A percentile compares a stretch with the other conserved stretches of the same genome.
These are phyloP conservation scores for Podospora australis DNA, from an alignment of 495 filamentous ascomycete species.

Conservation along the genomic window DNA sequence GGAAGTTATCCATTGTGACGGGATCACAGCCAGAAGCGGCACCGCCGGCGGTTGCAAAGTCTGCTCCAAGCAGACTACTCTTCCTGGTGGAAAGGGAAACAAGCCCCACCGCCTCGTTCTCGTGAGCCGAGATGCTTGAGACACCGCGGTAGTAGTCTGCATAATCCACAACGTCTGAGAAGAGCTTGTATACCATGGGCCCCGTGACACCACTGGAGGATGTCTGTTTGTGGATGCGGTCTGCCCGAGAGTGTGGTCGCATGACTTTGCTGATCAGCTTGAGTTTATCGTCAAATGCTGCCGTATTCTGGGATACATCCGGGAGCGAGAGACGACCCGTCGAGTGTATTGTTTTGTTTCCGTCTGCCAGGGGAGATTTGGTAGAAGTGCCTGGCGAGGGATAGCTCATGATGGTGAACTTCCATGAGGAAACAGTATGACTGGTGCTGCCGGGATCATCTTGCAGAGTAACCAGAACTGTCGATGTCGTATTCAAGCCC, in stretches of 20 bases:
- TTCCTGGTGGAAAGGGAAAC: slow-evolving; percentile 10
- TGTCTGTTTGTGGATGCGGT: not conserved
- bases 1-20: slow-evolving; percentile 27
- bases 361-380: too few species aligned
- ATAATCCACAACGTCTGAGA: slow-evolving; percentile 23
- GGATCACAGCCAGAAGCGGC: slow-evolving; percentile 13
- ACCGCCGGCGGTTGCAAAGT: too few species aligned
- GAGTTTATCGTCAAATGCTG: not conserved
- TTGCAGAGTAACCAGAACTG: not conserved
- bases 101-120: slow-evolving; percentile 18
- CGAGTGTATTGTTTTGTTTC: not conserved
- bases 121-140: slow-evolving; percentile 17
- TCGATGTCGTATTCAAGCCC: not conserved
- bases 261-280: not conserved
- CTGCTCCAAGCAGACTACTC: too few species aligned
- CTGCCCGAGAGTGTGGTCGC: not conserved
- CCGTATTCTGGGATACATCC: too few species aligned
- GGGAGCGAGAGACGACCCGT: not conserved
- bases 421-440: not conserved
- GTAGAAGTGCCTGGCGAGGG: not conserved
- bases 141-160: slow-evolving; percentile 24
- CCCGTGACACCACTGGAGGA: not conserved
- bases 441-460: not conserved
- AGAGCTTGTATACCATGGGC: slow-evolving; percentile 20
- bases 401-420: not conserved